Base-by-base conservation (phyloP, 257 asterid species). In the Solanum appendiculatum region DNA sequence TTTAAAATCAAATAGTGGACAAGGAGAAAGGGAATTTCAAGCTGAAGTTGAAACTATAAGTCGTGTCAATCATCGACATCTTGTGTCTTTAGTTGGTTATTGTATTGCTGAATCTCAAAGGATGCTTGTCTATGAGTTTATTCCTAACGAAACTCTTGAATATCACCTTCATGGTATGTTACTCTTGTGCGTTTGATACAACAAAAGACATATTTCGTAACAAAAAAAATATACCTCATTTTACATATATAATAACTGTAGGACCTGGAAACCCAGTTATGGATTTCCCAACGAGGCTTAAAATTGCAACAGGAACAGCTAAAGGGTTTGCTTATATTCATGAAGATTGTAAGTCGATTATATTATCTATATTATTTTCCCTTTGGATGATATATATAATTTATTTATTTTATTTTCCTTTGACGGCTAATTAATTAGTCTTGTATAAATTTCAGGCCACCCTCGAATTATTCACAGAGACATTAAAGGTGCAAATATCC, bases 321-420 rank as follows among this genome's bases (percentile, higher is more conserved):
- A 96, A 94, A 87, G 98, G 98, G 29, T 94, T 96, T 82, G 97
- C 98, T 86, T 95, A 96, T 85, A 92, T 96, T 7, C 98, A 96
- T 77, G 98, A 96, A 91, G 98, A 96, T 86, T 96, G 99, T 96
- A 91, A 64, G 94, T 39, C 48, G 36, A 34, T 21, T 29, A 2
- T 3, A 58, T 84, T 3, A 25, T 51, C 51, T 23, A 20, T 23
- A 20, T 2, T 6, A 18, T 56, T 29, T 5, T 23, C 20, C 7
- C n/a, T 11, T 60, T 9, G 25, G 63, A 20, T 54, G 7, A 54
- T 54, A 51, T 51, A 54, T 54, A 54, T 54, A 54, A 33, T 33
- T 33, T 33, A 33, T 8, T 9, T 40, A 1, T 7, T 51, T 25
- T 6, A 14, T n/a, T 12, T 23, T 21, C 29, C 39, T 56, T n/a